Evolutionary conservation across 2,329 filamentous ascomycete species (phyloP).

Genomic region (Kalmusia sp.): DNA sequence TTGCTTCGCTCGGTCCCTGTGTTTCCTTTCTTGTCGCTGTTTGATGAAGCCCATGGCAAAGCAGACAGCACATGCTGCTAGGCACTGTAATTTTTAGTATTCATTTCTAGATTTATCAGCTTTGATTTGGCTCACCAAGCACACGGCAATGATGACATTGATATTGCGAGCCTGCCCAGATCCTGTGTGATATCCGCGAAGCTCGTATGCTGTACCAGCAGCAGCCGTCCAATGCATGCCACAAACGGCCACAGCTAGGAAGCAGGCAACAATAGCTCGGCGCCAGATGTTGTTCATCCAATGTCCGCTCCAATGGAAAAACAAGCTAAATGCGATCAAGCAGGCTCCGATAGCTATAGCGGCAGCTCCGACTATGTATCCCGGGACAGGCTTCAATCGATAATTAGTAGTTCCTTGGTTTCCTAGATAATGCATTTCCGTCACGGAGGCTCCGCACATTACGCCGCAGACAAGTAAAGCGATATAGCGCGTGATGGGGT

Average conservation of each 20-base stretch:
- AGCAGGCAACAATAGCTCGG: constrained; percentile 67
- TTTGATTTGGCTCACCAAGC: constrained; percentile 63
- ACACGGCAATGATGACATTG: constrained; percentile 75
- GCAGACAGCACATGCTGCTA: constrained; percentile 49
- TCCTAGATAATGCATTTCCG: constrained; percentile 88
- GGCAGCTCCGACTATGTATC: constrained; percentile 71
- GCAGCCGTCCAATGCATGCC: constrained; percentile 89
- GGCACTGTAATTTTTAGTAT: constrained; percentile 60
- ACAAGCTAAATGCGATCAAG: constrained; percentile 72
- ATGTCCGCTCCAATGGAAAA: constrained; percentile 76
- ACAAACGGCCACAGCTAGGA: constrained; percentile 77
- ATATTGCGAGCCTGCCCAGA: constrained; percentile 59
- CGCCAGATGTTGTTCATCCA: constrained; percentile 86
- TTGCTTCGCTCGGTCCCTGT: constrained; percentile 58
- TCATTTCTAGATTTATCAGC: constrained; percentile 76
- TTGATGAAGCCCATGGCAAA: constrained; percentile 46
- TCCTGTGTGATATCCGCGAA: constrained; percentile 56
- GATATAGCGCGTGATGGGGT: constrained; percentile 31
- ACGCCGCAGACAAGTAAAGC: constrained; percentile 65
- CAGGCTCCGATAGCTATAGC: constrained; percentile 77
- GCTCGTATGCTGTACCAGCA: constrained; percentile 71
- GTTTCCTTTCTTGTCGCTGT: constrained; percentile 46
- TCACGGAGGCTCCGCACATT: constrained; percentile 76
- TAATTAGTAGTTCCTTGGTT: constrained; percentile 85
- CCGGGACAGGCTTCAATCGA: constrained; percentile 64